Evolutionary conservation across 2,329 filamentous ascomycete species (phyloP).

Genomic region (Sordariomycetes sp.): DNA sequence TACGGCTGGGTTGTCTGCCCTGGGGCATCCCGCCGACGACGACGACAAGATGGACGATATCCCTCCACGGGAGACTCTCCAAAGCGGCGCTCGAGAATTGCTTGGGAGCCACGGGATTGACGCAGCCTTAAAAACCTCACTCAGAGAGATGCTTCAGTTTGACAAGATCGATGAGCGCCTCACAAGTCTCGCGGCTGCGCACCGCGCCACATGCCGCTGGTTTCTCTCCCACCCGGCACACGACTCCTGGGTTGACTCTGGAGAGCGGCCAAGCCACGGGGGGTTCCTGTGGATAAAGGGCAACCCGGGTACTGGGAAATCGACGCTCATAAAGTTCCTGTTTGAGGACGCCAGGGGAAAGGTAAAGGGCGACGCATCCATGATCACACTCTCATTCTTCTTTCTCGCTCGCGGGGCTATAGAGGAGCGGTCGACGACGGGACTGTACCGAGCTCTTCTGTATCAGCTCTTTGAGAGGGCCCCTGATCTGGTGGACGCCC

Average conservation of each 20-base stretch:
- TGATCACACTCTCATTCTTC: slow-evolving; percentile 21
- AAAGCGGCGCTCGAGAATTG: no score
- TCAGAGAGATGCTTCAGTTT: neutral
- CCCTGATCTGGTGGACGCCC: slow-evolving; percentile 11
- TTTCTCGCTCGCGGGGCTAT: slow-evolving; percentile 28
- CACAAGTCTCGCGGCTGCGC: neutral
- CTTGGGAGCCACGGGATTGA: neutral
- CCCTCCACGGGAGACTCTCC: no score
- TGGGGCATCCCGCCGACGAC: neutral
- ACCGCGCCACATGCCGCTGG: neutral
- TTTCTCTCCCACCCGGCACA: neutral
- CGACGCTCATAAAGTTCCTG: slow-evolving; percentile 7
- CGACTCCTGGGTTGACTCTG: neutral
- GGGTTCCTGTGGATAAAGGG: slow-evolving; percentile 23
- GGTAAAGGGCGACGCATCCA: slow-evolving; percentile 13
- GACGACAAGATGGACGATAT: neutral
- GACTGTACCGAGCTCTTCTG: slow-evolving; percentile 20
- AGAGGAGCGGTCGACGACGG: slow-evolving; percentile 22
- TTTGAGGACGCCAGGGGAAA: slow-evolving; percentile 11
- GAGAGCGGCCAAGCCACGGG: slow-evolving; percentile 5
- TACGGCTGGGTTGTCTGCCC: neutral
- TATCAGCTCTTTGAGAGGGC: slow-evolving; percentile 18
- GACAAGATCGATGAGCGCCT: neutral
- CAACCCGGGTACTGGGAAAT: slow-evolving; percentile 31
- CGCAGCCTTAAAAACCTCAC: neutral